Evolutionary conservation across 371 early-diverging fungal species (phyloP), one percentile per base, ranked within the genome.

Genomic region (Capillidium heterosporum): DNA sequence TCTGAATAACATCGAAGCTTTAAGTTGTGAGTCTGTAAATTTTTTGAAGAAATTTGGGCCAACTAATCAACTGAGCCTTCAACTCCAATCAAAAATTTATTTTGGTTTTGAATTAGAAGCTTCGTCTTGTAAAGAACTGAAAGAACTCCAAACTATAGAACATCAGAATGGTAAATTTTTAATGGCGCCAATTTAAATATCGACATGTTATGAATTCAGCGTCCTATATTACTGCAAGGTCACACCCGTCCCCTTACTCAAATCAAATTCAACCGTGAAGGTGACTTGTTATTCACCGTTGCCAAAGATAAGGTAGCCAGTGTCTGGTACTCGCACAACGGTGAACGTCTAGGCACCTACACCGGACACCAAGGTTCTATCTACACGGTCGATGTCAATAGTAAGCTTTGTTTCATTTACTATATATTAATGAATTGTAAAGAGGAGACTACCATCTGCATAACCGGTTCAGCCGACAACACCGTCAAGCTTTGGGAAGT

Each of bases 251-350:
- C 99, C 47, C 76, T 99, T 59, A 98, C 98, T 51, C 90, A 91
- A 68, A 82, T 99, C 68, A 92, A 91, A 73, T 99, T 95, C 84
- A 98, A 99, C 80, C 64, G 79, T 50, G 99, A 99, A 65, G 99
- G 99, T 57, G 99, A 99, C 75, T 76, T 99, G 52, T 74, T 99
- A 59, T 98, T 99, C 75, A 83, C 94, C 1, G 89, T 84, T 48
- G 86, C 93, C 27, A 97, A 96, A 75, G 98, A 99, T 79, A 85
- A 82, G 58, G 78, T 82, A 43, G 84, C 89, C 53, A 88, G 84
- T 62, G 91, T 91, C 50, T 97, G 96, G 92, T 92, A 85, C 67
- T 82, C 95, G 32, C 89, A 92, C 71, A 95, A 93, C 65, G 99
- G 99, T 61, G 95, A 98, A 73, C 83, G 92, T 48, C 73, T 98